phyloP scores from a whole-genome alignment of 2,329 filamentous ascomycete genomes.

The Cadophora malorum region DNA sequence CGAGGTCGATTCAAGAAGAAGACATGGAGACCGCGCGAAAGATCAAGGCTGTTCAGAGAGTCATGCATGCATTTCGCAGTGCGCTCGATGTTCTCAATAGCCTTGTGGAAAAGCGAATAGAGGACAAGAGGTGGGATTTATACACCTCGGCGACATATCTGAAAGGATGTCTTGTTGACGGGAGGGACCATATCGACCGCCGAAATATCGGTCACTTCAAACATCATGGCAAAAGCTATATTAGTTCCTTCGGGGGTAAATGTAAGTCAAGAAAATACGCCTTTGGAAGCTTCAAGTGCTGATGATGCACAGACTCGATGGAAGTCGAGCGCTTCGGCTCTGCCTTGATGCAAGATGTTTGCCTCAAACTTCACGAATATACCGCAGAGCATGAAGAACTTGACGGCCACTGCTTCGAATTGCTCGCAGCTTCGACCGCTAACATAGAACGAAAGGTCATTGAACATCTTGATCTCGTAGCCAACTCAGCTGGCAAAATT shows the following conservation, averaged over 20 bases:
- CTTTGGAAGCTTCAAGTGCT: not conserved
- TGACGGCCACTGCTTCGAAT: conserved; percentile 5
- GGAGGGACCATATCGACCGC: conserved; percentile 18
- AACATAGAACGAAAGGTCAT: not conserved
- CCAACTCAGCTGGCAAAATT: not conserved
- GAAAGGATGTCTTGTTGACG: conserved; percentile 7
- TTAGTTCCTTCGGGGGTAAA: not conserved
- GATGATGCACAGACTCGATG: conserved; percentile 11
- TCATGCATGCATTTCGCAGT: conserved; percentile 31
- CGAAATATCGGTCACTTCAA: conserved; percentile 21
- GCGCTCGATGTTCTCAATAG: conserved; percentile 28
- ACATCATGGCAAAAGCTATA: conserved; percentile 10
- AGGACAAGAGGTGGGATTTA: conserved; percentile 5
- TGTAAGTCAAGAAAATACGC: conserved; percentile 15
- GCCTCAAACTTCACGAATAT: conserved; percentile 28
- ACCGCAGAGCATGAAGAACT: conserved; percentile 29
- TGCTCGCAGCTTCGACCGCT: not conserved
- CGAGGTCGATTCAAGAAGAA: conserved; percentile 24
- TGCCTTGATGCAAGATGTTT: conserved; percentile 26
- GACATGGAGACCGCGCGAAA: conserved; percentile 22
- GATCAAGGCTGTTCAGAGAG: conserved; percentile 28
- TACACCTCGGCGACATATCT: conserved; percentile 19
- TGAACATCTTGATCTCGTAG: conserved; percentile 1
- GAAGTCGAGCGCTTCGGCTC: conserved; percentile 18
- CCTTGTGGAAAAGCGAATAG: conserved; percentile 26